phyloP scores from a whole-genome alignment of 495 filamentous ascomycete species.

The Aspergillus haitiensis region DNA sequence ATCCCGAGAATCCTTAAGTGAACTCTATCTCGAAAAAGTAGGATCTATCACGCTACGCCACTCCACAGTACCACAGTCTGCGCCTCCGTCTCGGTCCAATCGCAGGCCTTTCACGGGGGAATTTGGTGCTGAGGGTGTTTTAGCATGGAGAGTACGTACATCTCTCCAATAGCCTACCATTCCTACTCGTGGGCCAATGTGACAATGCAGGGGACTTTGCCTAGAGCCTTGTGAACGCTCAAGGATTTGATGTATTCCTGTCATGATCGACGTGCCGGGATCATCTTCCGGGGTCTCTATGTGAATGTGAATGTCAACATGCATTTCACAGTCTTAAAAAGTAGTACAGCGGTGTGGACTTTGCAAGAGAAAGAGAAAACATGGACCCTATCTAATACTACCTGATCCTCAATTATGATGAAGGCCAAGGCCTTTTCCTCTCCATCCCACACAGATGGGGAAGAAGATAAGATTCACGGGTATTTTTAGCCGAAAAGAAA shows the following conservation, averaged over 20 bases:
- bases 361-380: no score
- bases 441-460: not conserved
- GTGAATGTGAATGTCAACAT: not conserved
- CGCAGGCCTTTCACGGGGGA: not conserved
- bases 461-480: constrained; percentile 1
- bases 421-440: not conserved
- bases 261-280: not conserved
- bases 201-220: constrained; percentile 17
- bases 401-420: not conserved
- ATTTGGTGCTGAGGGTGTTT: not conserved
- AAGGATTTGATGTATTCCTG: not conserved
- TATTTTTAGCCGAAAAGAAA: not conserved
- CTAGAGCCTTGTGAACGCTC: not conserved
- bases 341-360: no score
- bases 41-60: constrained; percentile 1
- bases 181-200: constrained; percentile 10
- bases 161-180: not conserved
- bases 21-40: constrained; percentile 15
- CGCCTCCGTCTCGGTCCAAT: constrained; percentile 5
- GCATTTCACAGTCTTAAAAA: no score
- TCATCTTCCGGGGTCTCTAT: not conserved
- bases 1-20: constrained; percentile 9
- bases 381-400: not conserved
- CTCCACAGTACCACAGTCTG: not conserved
- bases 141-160: not conserved